Conservation (phyloP, 345 rosid genomes). For the Pugionium cornutum region DNA sequence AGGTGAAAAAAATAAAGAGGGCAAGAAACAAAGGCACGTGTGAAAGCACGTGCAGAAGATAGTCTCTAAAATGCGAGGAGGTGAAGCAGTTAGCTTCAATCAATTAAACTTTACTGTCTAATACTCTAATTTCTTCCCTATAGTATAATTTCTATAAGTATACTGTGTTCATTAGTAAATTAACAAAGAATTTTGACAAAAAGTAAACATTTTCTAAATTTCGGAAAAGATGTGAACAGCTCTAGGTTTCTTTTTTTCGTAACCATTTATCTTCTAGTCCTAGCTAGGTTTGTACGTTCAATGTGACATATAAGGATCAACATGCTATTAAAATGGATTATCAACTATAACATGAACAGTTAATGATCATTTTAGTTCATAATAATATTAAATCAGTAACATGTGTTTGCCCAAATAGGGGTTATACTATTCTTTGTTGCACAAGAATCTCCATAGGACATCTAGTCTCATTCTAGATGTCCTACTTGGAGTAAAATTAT, state of each 20-base stretch:
- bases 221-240: constrained; percentile 5
- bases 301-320: no score
- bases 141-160: neutral
- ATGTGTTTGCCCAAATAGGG: no score
- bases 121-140: neutral
- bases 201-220: neutral
- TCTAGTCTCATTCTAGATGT: no score
- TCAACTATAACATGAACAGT: no score
- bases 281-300: no score
- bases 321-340: no score
- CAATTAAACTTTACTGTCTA: neutral
- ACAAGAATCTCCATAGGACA: no score
- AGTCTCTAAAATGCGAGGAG: constrained; percentile 33
- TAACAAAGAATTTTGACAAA: neutral
- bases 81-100: constrained; percentile 22
- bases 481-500: no score
- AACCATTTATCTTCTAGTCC: no score
- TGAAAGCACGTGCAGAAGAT: constrained; percentile 27
- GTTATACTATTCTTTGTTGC: no score
- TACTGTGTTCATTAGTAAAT: neutral
- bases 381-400: no score
- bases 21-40: constrained; percentile 15
- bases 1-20: constrained; percentile 9
- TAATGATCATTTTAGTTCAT: no score
- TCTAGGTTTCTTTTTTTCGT: neutral